Evolutionary conservation across 768 basidiomycete genomes (phyloP).

Genomic region (Termitomyces titanicus): DNA sequence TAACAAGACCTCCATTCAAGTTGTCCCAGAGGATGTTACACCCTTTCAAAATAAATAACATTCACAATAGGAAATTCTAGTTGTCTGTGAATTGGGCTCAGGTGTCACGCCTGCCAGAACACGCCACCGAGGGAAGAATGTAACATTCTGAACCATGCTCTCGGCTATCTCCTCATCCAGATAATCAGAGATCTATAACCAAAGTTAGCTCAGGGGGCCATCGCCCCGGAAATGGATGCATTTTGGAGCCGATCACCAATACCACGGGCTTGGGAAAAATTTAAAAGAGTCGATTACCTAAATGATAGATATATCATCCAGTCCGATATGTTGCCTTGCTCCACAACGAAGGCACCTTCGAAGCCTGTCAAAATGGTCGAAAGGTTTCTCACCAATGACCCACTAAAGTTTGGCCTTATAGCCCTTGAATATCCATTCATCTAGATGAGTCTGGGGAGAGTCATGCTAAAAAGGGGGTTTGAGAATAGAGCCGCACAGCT

Average conservation of each 20-base stretch:
- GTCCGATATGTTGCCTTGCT: not conserved
- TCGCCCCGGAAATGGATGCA: conserved; percentile 13
- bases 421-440: not conserved
- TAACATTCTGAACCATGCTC: conserved; percentile 10
- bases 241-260: conserved; percentile 4
- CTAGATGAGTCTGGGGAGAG: not conserved
- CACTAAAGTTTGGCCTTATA: not conserved
- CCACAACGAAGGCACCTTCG: not conserved
- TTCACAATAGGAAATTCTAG: not conserved
- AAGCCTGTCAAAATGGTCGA: not conserved
- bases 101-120: not conserved
- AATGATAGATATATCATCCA: not conserved
- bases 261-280: not conserved
- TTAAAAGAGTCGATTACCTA: no score
- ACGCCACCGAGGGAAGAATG: conserved; percentile 14
- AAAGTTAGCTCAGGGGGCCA: conserved; percentile 12
- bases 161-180: conserved; percentile 19
- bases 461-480: not conserved
- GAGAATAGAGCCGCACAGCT: not conserved
- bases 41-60: not conserved
- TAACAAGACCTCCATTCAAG: no score
- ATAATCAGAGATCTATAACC: conserved; percentile 14
- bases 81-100: no score
- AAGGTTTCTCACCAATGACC: not conserved
- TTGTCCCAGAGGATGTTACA: not conserved